phyloP scores from a whole-genome alignment of 768 basidiomycete genomes.

The Suillus clintonianus region DNA sequence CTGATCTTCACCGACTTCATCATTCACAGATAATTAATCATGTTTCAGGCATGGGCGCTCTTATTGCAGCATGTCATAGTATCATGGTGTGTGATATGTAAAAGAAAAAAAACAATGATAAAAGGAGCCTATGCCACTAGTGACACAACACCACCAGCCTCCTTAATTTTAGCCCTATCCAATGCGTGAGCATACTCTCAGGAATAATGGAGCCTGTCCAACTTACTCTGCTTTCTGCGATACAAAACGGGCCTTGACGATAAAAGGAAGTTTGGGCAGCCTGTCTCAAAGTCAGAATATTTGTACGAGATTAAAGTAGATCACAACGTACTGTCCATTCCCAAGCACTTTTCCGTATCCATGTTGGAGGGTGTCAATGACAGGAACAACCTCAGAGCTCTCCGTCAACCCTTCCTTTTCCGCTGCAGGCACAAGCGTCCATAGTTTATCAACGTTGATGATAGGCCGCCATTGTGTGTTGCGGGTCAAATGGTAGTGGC shows the following conservation, averaged over 20 bases:
- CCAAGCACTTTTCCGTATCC: constrained; percentile 96
- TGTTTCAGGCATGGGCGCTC: constrained; percentile 12
- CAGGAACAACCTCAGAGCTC: constrained; percentile 84
- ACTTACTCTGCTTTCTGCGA: constrained; percentile 81
- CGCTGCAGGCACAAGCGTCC: constrained; percentile 84
- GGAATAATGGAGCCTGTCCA: not conserved
- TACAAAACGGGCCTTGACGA: constrained; percentile 97
- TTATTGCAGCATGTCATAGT: constrained; percentile 15
- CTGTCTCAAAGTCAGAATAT: constrained; percentile 35
- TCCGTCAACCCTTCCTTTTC: constrained; percentile 79
- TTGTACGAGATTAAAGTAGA: not conserved
- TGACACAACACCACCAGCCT: constrained; percentile 91
- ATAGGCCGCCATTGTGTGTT: constrained; percentile 91
- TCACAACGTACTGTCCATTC: constrained; percentile 75
- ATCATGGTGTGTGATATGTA: constrained; percentile 10
- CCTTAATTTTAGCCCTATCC: constrained; percentile 79
- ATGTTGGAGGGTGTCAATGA: constrained; percentile 82
- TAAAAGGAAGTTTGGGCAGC: constrained; percentile 89
- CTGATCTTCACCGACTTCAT: not conserved
- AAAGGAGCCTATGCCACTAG: constrained; percentile 73
- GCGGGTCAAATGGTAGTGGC: constrained; percentile 93
- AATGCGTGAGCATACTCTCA: constrained; percentile 25
- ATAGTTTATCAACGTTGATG: constrained; percentile 98
- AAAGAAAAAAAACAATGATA: constrained; percentile 24
- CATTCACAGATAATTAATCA: not conserved